Evolutionary conservation across 2,329 filamentous ascomycete species (phyloP), one percentile per base, ranked within the genome.

Genomic region (Orbilia brochopaga): DNA sequence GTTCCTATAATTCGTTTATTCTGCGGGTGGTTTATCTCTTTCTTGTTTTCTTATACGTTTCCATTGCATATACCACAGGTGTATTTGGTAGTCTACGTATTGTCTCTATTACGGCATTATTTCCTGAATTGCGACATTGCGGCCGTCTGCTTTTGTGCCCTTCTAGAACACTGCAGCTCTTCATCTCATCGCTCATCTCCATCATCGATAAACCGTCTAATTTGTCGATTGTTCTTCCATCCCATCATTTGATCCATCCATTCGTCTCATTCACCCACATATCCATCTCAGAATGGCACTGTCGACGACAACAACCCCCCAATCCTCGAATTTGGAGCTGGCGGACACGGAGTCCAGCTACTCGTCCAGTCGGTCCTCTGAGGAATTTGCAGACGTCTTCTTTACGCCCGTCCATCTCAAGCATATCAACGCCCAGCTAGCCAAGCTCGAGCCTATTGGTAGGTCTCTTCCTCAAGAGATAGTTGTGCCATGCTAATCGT

Each of bases 381-480:
- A 83, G 58, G 83, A 82, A 75, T 83, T 93, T 19, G 90, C 92
- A 13, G 86, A 90, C 72, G 85, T 97, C 77, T 87, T 88, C 80
- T 91, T 99, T 83, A 93, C 91, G 75, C 89, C 89, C 79, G 86
- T 89, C 74, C 93, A 99, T 80, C 84, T 97, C 76, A 88, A 90
- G 77, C 93, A 93, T 80, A 85, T 99, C 79, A 99, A 99, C 84
- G 82, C 87, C 74, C 91, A 96, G 80, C 83, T 99, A 76, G 90
- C 94, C 80, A 86, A 88, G 78, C 90, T 97, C 80, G 87, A 92
- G 78, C 91, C 94, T 73, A 84, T 93, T 81, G 85, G 85, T 86
- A 78, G 75, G 81, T 53, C 50, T 67, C 55, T 56, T 15, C 53
- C 54, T 63, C 35, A 55, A 53, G 72, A 73, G 32, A 27, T 42